phyloP scores from a whole-genome alignment of 2,329 filamentous ascomycete species.

The Aspergillus texensis region DNA sequence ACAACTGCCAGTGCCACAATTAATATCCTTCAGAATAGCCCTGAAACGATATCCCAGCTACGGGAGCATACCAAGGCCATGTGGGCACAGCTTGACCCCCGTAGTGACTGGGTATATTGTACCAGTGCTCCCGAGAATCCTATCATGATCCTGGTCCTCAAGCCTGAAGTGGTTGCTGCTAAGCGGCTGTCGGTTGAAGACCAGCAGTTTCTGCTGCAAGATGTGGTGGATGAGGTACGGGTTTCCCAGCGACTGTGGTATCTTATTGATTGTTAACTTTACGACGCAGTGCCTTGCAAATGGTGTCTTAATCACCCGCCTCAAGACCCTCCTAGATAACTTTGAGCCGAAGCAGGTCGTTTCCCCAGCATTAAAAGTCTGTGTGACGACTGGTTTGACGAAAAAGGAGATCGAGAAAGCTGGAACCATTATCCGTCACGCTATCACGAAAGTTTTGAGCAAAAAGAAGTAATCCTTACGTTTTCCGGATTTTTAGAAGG shows the following conservation, averaged over 20 bases:
- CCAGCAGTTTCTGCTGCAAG: constrained; percentile 82
- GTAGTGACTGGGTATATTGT: constrained; percentile 89
- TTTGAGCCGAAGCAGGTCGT: constrained; percentile 68
- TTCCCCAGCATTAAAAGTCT: constrained; percentile 86
- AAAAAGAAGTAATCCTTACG: constrained; percentile 47
- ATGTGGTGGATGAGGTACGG: constrained; percentile 92
- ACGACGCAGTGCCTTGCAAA: constrained; percentile 72
- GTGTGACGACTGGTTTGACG: constrained; percentile 80
- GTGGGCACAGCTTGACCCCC: constrained; percentile 83
- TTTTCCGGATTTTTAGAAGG: constrained; percentile 12
- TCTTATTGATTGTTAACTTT: neutral
- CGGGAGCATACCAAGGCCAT: constrained; percentile 86
- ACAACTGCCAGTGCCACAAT: constrained; percentile 95
- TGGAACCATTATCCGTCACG: constrained; percentile 82
- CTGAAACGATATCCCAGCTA: constrained; percentile 75
- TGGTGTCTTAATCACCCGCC: constrained; percentile 82
- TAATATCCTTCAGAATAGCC: constrained; percentile 80
- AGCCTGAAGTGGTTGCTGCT: constrained; percentile 75
- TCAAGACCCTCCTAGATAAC: constrained; percentile 75
- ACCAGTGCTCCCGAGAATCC: constrained; percentile 84
- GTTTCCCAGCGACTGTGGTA: neutral
- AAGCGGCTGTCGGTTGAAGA: constrained; percentile 71
- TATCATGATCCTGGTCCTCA: constrained; percentile 79
- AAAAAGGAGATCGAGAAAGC: constrained; percentile 97
- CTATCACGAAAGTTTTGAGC: constrained; percentile 87